These are phyloP conservation scores for Suillus variegatus DNA, from an alignment of 768 basidiomycete species.

Conservation along the genomic window DNA sequence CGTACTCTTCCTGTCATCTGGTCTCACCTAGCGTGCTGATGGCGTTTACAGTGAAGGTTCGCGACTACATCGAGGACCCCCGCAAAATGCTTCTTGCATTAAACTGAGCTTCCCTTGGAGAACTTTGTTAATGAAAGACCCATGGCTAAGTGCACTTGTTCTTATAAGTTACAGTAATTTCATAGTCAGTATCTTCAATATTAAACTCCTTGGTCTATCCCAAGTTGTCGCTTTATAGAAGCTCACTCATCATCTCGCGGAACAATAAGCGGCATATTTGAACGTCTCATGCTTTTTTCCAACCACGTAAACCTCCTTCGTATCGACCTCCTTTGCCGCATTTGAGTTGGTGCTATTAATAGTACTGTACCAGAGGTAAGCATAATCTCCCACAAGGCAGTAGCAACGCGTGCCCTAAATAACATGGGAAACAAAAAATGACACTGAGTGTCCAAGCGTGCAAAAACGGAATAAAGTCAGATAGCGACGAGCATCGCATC, in stretches of 20 bases:
- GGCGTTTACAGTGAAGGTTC: slow-evolving; percentile 68
- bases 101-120: background rate
- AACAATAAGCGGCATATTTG: background rate
- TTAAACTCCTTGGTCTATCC: background rate
- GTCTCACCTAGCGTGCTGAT: slow-evolving; percentile 9
- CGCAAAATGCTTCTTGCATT: slow-evolving; percentile 77
- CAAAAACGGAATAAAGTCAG: background rate
- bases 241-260: background rate
- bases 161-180: slow-evolving; percentile 3
- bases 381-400: background rate
- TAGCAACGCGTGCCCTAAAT: background rate
- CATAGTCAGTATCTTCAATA: background rate
- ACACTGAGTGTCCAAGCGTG: background rate
- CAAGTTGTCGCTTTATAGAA: background rate
- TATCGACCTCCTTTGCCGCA: background rate
- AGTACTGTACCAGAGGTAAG: background rate
- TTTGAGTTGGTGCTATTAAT: background rate
- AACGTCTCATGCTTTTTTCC: background rate
- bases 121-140: background rate
- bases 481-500: background rate
- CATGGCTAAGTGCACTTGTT: background rate
- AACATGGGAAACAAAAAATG: background rate
- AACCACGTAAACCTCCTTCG: background rate
- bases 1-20: slow-evolving; percentile 29
- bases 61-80: slow-evolving; percentile 95